A percentile compares a stretch with the other conserved stretches of the same genome.
phyloP scores from a whole-genome alignment of 2,329 filamentous ascomycete genomes.

The Apiospora malaysiana region DNA sequence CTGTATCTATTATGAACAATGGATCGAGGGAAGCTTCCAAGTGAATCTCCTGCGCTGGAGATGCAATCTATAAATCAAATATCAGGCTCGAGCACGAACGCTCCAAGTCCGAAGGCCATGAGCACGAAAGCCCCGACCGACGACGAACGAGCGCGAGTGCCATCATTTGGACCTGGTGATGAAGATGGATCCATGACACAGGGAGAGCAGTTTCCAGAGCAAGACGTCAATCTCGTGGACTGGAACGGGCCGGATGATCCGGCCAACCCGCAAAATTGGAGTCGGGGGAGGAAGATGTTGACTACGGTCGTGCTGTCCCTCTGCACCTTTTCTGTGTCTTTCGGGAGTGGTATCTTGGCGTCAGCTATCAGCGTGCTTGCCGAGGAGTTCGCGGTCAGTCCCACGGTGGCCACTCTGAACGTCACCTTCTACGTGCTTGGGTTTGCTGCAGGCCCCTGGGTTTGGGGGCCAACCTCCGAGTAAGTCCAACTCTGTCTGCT shows the following conservation, averaged over 20 bases:
- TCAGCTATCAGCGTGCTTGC: slow-evolving; percentile 27
- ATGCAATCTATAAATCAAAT: background rate
- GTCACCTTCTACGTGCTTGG: slow-evolving; percentile 59
- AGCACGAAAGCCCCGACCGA: slow-evolving; percentile 1
- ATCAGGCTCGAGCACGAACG: background rate
- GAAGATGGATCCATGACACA: background rate
- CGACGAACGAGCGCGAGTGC: background rate
- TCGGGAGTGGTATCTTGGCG: slow-evolving; percentile 31
- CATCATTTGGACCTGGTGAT: background rate
- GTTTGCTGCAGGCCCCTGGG: slow-evolving; percentile 54
- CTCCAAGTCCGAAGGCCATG: background rate
- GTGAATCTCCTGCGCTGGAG: background rate
- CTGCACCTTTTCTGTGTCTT: slow-evolving; percentile 28
- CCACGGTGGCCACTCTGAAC: slow-evolving; percentile 44
- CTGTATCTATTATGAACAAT: no score
- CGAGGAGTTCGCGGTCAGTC: slow-evolving; percentile 27
- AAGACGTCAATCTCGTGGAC: slow-evolving; percentile 20
- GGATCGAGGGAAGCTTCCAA: background rate
- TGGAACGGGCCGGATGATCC: slow-evolving; percentile 31
- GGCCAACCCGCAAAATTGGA: slow-evolving; percentile 30
- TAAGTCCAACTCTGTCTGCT: slow-evolving; percentile 23
- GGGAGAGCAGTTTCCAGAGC: background rate
- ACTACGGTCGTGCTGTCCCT: slow-evolving; percentile 27
- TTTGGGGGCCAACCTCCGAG: slow-evolving; percentile 63
- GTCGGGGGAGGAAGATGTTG: slow-evolving; percentile 24